These are phyloP conservation scores for Cyclanthera cordifolia DNA, from an alignment of 306 rosid species.

Conservation along the genomic window DNA sequence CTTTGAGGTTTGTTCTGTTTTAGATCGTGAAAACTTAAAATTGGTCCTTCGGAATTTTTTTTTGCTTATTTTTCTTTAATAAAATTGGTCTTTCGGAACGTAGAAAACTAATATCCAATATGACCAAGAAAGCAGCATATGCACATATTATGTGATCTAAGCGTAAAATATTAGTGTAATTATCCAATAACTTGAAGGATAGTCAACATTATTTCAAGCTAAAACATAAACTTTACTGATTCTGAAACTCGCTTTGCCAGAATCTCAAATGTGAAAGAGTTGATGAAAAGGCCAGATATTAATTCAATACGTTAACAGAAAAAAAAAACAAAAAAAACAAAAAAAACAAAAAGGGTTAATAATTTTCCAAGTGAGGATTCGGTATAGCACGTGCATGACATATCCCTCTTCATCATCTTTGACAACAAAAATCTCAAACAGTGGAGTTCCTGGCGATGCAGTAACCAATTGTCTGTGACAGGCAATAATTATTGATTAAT, in stretches of 20 bases:
- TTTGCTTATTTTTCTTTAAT: no score
- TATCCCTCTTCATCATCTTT: constrained; percentile 58
- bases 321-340: no score
- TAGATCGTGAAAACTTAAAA: no score
- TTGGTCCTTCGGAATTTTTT: no score
- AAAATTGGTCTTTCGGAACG: no score
- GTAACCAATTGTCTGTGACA: constrained; percentile 72
- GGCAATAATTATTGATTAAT: constrained; percentile 22
- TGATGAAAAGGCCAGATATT: not conserved
- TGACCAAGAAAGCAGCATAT: not conserved
- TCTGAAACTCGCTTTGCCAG: not conserved
- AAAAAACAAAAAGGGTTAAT: no score
- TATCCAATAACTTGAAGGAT: not conserved
- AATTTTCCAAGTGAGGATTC: constrained; percentile 13
- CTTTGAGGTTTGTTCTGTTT: not conserved
- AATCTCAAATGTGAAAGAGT: not conserved
- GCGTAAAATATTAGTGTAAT: not conserved
- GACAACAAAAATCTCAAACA: constrained; percentile 84
- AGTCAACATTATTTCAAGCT: not conserved
- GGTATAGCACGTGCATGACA: constrained; percentile 61
- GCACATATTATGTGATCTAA: not conserved
- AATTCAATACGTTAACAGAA: not conserved
- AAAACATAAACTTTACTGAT: not conserved
- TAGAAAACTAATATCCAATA: not conserved
- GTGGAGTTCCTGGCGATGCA: constrained; percentile 71